Percentiles rank a stretch among this genome's conserved stretches.
phyloP scores from a whole-genome alignment of 2,329 filamentous ascomycete species.

The Botrytis elliptica region DNA sequence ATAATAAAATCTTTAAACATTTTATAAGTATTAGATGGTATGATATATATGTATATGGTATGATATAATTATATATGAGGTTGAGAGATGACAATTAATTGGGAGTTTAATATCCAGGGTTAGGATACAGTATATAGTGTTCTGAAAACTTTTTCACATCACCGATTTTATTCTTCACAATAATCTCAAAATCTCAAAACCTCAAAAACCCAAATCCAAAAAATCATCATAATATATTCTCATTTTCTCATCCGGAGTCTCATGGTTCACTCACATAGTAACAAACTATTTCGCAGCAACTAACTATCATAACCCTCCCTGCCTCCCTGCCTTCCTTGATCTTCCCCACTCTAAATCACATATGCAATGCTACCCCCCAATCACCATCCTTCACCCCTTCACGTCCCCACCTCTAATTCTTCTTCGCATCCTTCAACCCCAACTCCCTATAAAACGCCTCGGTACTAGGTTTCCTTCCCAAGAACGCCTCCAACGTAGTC shows the following conservation, averaged over 20 bases:
- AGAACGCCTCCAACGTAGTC: conserved; percentile 73
- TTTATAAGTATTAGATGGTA: neutral
- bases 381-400: neutral
- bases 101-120: too few species aligned
- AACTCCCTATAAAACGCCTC: conserved; percentile 81
- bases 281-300: neutral
- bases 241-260: neutral
- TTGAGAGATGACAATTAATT: neutral
- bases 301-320: neutral
- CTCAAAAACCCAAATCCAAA: neutral
- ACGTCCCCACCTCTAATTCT: neutral
- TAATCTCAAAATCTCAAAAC: too few species aligned
- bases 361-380: too few species aligned
- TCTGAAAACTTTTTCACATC: too few species aligned
- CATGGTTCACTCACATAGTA: neutral
- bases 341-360: too few species aligned
- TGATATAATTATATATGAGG: neutral
- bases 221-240: neutral
- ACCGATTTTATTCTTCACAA: too few species aligned
- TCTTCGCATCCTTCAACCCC: conserved; percentile 45
- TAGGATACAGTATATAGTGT: too few species aligned
- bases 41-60: neutral
- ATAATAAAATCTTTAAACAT: neutral
- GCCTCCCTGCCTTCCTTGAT: too few species aligned
- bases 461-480: conserved; percentile 72